phyloP scores from a whole-genome alignment of 1,284 basidiomycete species.

The Boletus subluridellus region DNA sequence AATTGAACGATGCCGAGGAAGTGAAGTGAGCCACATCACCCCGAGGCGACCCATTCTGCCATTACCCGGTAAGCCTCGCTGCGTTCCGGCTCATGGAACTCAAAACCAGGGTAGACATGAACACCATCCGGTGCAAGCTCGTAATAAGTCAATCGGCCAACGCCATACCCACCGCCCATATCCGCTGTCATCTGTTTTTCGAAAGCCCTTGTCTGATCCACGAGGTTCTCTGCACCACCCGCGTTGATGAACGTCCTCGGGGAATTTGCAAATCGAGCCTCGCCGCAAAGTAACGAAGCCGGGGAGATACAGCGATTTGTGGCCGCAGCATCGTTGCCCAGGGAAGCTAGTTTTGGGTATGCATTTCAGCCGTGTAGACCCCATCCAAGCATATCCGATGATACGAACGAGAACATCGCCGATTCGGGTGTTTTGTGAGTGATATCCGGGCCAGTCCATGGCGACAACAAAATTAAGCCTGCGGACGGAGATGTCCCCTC shows the following conservation, averaged over 20 bases:
- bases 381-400: conserved; percentile 19
- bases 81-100: conserved; percentile 21
- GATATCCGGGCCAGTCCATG: conserved; percentile 31
- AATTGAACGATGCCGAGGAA: conserved; percentile 21
- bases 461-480: conserved; percentile 36
- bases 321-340: conserved; percentile 17
- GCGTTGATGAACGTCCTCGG: conserved; percentile 24
- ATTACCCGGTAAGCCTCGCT: conserved; percentile 13
- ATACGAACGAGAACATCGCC: conserved; percentile 7
- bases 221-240: conserved; percentile 23
- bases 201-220: conserved; percentile 31
- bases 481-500: conserved; percentile 18
- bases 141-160: conserved; percentile 22
- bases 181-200: conserved; percentile 23
- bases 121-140: conserved; percentile 18
- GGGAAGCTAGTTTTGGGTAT: conserved; percentile 5
- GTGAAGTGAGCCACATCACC: conserved; percentile 21
- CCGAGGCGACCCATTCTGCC: conserved; percentile 24
- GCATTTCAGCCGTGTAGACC: conserved; percentile 20
- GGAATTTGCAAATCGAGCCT: conserved; percentile 29
- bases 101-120: conserved; percentile 21
- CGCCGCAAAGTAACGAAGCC: conserved; percentile 17
- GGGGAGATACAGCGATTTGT: conserved; percentile 20
- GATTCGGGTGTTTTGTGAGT: conserved; percentile 6
- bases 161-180: conserved; percentile 25